Evolutionary conservation across 805 yeast genomes (phyloP), one percentile per base, ranked within the genome.

Genomic region (Lipomyces yamanashiensis): DNA sequence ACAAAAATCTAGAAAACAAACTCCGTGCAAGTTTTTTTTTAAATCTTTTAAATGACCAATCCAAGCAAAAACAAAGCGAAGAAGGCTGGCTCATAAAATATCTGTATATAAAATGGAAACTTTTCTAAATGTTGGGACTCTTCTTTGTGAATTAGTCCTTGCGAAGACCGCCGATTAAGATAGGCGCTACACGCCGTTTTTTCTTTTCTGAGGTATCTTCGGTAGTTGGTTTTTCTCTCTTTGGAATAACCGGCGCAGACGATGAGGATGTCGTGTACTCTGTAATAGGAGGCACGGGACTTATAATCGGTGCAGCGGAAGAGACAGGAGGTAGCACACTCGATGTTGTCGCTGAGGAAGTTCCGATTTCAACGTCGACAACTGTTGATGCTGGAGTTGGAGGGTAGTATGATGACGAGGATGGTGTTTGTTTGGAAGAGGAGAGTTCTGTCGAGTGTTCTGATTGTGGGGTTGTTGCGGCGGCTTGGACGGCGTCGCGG

Each of bases 121-220:
- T 39, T 39, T 6, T 39, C 43, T 39, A 4, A n/a, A 2, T 39
- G 3, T 13, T n/a, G 12, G 3, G 17, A 6, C 17, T 37, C 17
- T 39, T 36, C 8, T 51, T 23, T 28, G 28, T 28, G 28, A 28
- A 5, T 28, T 28, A 28, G 28, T 28, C 28, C 28, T 28, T 28
- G 28, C 28, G 28, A 2, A 63, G 55, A 5, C 62, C 64, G 34
- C 67, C 65, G 33, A 64, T 50, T 23, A 64, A 48, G 59, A 50
- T 64, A 13, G 67, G 67, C 28, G 67, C 67, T 5, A 64, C 53
- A 17, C 67, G 43, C 28, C 62, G 52, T 50, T 54, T 57, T 55
- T 64, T 64, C 48, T 63, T 63, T 37, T 45, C 48, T 17, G 40
- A 56, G 7, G n/a, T 43, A 15, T 33, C 40, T n/a, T 52, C 62